Evolutionary conservation across 352 stramenopile genomes (phyloP), one percentile per base, ranked within the genome.

Genomic region (Phytophthora niederhauseri): DNA sequence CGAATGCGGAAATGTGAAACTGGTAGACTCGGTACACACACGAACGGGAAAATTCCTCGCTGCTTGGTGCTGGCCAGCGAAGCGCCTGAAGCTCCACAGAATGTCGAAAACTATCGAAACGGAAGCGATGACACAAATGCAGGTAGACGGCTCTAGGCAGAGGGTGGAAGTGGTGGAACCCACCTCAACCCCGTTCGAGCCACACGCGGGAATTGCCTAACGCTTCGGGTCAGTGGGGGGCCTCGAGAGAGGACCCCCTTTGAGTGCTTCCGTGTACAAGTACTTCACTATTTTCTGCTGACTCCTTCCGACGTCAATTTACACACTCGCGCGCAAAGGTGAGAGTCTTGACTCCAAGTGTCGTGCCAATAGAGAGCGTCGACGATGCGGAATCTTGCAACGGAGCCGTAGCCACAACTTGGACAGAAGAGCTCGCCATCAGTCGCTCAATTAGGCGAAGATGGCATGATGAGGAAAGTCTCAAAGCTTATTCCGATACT

Each of bases 151-250:
- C 30, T 57, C 5, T 20, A 51, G 31, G 24, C 15, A 22, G 58
- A 30, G 46, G 45, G 41, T 36, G 31, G 15, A 65, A 45, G 46
- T 34, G 41, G 24, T 55, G 17, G 31, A 68, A 75, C 51, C 60
- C 48, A 61, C 46, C 26, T 60, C 6, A 49, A 49, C 3, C 59
- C 24, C 54, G 4, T 17, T 55, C 26, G 67, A 75, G 48, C 64
- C 68, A 76, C 64, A 58, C 17, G 60, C 9, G 15, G 28, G n/a
- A 65, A 61, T 73, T 70, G 43, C 28, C 64, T 70, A 73, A 73
- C 46, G 54, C 49, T 63, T 67, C 17, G 19, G 51, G 31, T 43
- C 65, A 72, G 65, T 61, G 6, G 46, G 6, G 46, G 14, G 12
- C 15, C 15, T 58, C 14, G 34, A 20, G 34, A 20, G 34, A 48